A percentile compares a stretch with the other conserved stretches of the same genome.
Evolutionary conservation across 2,329 filamentous ascomycete genomes (phyloP).

Genomic region (Chalaropsis ovoidea): DNA sequence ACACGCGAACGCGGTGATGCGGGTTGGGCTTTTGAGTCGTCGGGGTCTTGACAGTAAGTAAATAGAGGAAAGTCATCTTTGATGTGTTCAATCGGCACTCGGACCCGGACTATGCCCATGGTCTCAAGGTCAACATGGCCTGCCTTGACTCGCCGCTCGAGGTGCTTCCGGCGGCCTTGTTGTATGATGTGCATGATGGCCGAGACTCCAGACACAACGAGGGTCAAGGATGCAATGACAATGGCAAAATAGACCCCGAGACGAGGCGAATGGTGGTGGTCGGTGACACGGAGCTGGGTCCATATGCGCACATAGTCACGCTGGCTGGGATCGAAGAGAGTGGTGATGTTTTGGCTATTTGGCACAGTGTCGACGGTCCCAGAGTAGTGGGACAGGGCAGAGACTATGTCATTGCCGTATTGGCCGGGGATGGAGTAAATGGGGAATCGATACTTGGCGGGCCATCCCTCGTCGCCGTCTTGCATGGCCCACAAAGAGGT

Average conservation of each 20-base stretch:
- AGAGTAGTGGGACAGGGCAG: slow-evolving; percentile 64
- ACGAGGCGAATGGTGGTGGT: slow-evolving; percentile 48
- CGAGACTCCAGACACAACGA: slow-evolving; percentile 57
- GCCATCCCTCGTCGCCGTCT: slow-evolving; percentile 59
- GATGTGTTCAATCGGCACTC: slow-evolving; percentile 61
- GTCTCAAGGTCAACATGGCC: slow-evolving; percentile 82
- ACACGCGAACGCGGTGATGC: slow-evolving; percentile 6
- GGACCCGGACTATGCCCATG: slow-evolving; percentile 72
- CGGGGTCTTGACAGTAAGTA: slow-evolving; percentile 55
- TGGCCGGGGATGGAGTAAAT: slow-evolving; percentile 69
- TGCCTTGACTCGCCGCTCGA: slow-evolving; percentile 59
- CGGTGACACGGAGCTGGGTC: slow-evolving; percentile 43
- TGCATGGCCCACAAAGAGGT: slow-evolving; percentile 60
- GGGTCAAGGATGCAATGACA: slow-evolving; percentile 60
- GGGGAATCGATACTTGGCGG: slow-evolving; percentile 58
- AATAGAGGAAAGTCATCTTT: slow-evolving; percentile 62
- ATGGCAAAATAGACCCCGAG: slow-evolving; percentile 72
- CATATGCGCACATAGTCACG: slow-evolving; percentile 52
- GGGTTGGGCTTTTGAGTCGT: slow-evolving; percentile 32
- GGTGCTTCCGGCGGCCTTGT: slow-evolving; percentile 53
- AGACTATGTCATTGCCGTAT: slow-evolving; percentile 58
- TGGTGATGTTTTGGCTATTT: slow-evolving; percentile 46
- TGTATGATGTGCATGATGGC: slow-evolving; percentile 69
- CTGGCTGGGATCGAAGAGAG: slow-evolving; percentile 45
- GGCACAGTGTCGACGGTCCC: slow-evolving; percentile 58